A percentile compares a stretch with the other conserved stretches of the same genome.
These are phyloP conservation scores for Remersonia thermophila DNA, from an alignment of 2,329 filamentous ascomycete genomes.

Conservation along the genomic window DNA sequence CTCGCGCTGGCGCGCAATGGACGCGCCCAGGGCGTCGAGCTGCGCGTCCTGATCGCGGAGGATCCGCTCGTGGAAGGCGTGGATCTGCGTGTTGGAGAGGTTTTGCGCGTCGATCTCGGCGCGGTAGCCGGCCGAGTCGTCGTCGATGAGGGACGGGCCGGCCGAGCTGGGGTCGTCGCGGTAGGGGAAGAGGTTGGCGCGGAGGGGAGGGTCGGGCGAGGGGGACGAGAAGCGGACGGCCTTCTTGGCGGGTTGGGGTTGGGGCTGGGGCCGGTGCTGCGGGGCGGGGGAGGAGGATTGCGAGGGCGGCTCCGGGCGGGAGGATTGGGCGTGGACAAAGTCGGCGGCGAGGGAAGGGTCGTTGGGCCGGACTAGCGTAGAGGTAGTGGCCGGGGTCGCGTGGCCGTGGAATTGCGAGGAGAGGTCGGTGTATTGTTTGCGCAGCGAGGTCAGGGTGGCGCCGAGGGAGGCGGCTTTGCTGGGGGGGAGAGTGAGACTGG, in stretches of 20 bases:
- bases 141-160: slow-evolving; percentile 15
- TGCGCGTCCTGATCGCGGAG: slow-evolving; percentile 86
- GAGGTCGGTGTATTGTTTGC: slow-evolving; percentile 64
- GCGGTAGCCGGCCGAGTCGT: slow-evolving; percentile 42
- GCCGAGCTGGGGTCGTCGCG: slow-evolving; percentile 47
- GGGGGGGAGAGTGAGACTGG: slow-evolving; percentile 15
- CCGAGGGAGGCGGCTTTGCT: slow-evolving; percentile 37
- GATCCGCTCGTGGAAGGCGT: slow-evolving; percentile 69
- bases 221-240: slow-evolving; percentile 76
- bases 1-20: slow-evolving; percentile 80
- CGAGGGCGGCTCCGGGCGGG: slow-evolving; percentile 23
- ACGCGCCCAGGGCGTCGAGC: slow-evolving; percentile 75
- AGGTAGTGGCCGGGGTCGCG: slow-evolving; percentile 35
- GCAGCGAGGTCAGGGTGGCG: slow-evolving; percentile 56
- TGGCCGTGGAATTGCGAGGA: slow-evolving; percentile 68
- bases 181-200: slow-evolving; percentile 31
- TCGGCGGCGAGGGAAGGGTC: slow-evolving; percentile 48
- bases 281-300: slow-evolving; percentile 14
- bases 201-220: slow-evolving; percentile 27
- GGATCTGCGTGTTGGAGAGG: slow-evolving; percentile 73
- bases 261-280: slow-evolving; percentile 22
- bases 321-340: slow-evolving; percentile 49
- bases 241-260: slow-evolving; percentile 32
- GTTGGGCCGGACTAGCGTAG: slow-evolving; percentile 49
- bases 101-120: slow-evolving; percentile 37